Evolutionary conservation across 164 flowering plant genomes (phyloP).

Genomic region (Warburgia ugandensis): DNA sequence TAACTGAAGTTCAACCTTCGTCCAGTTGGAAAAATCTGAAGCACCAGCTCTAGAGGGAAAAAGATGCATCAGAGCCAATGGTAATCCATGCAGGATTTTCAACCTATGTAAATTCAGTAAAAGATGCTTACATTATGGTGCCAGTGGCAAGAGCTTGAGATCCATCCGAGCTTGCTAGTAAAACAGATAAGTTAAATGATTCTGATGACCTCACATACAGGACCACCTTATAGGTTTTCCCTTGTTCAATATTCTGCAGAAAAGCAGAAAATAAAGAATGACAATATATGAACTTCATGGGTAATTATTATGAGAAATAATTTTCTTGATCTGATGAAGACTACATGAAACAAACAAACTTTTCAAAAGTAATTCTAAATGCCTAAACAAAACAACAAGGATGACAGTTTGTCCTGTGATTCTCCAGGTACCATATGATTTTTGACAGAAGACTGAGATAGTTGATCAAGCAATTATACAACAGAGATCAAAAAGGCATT

Average conservation of each 20-base stretch:
- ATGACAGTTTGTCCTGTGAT: too few species aligned
- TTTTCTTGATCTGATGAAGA: too few species aligned
- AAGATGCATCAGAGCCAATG: not conserved
- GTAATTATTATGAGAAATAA: too few species aligned
- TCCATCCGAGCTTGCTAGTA: slow-evolving; percentile 58
- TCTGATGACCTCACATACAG: slow-evolving; percentile 54
- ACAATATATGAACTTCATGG: not conserved
- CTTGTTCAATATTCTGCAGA: slow-evolving; percentile 78
- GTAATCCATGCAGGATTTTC: not conserved
- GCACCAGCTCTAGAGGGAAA: slow-evolving; percentile 45
- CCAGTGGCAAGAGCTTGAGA: slow-evolving; percentile 42
- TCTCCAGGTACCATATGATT: too few species aligned
- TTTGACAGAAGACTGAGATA: too few species aligned
- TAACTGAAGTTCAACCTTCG: slow-evolving; percentile 49
- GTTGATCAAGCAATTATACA: too few species aligned
- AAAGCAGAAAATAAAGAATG: slow-evolving; percentile 3
- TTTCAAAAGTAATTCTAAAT: too few species aligned
- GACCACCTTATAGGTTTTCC: slow-evolving; percentile 71
- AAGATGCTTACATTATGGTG: slow-evolving; percentile 43
- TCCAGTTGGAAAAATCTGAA: slow-evolving; percentile 69
- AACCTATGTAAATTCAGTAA: not conserved
- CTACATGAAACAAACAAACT: too few species aligned
- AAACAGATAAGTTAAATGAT: slow-evolving; percentile 50
- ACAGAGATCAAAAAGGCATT: too few species aligned
- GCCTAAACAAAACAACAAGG: too few species aligned